Evolutionary conservation across 2,329 filamentous ascomycete genomes (phyloP), one percentile per base, ranked within the genome.

Genomic region (Bipolaris cookei): DNA sequence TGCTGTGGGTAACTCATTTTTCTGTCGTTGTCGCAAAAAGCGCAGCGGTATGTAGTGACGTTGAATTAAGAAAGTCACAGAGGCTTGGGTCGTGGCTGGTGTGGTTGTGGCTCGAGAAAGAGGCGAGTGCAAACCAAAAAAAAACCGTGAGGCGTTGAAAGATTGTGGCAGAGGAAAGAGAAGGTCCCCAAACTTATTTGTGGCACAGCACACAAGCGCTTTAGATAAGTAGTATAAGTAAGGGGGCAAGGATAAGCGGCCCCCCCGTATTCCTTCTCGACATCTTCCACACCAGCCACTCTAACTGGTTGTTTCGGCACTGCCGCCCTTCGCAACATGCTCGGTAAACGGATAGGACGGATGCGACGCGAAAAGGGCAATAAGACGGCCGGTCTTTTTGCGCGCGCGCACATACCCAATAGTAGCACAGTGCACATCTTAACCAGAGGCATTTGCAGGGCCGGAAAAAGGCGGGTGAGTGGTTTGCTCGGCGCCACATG

Each of bases 51-150:
- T 52, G 42, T 32, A 32, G 43, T 54, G 61, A 61, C 49, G 61
- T 63, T 63, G 52, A 46, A 55, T 51, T 62, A 59, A 48, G 51
- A 28, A 46, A 7, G 16, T 14, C n/a, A 2, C 39, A 54, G 35
- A 13, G 32, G 35, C 8, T 34, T 39, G 25, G 13, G 4, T 38
- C 18, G 62, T 63, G 62, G 62, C 62, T 65, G 60, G 57, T 65
- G 60, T 28, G 7, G 25, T 10, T 28, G 25, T 28, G 25, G 25
- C 25, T 28, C 25, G 8, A 28, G 48, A 35, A 50, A 23, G 25
- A 28, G 62, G 60, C 62, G 63, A 58, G 57, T 64, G 59, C 50
- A 30, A n/a, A n/a, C n/a, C n/a, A n/a, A n/a, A n/a, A n/a, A n/a
- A 50, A 18, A 23, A 23, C 32, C 23, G 30, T 25, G 53, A 56